Evolutionary conservation across 768 basidiomycete species (phyloP).

Genomic region (Leccinellum albellum): DNA sequence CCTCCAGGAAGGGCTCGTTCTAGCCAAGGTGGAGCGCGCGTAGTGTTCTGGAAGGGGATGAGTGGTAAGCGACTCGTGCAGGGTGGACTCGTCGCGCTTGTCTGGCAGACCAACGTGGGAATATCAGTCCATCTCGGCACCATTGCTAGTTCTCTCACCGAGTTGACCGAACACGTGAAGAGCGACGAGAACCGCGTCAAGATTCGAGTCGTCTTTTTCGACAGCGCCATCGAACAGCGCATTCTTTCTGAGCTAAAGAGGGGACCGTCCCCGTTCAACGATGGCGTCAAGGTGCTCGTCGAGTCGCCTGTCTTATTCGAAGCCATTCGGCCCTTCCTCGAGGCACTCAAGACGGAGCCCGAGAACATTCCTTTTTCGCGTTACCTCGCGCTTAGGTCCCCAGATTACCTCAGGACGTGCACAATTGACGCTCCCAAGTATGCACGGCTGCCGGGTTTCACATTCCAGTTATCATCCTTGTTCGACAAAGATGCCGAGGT

Average conservation of each 20-base stretch:
- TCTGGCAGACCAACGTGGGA: slow-evolving; percentile 38
- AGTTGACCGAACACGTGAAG: slow-evolving; percentile 45
- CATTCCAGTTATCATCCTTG: slow-evolving; percentile 52
- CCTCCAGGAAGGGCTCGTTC: slow-evolving; percentile 57
- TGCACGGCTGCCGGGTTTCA: slow-evolving; percentile 50
- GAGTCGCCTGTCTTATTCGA: slow-evolving; percentile 68
- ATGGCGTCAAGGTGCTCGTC: slow-evolving; percentile 40
- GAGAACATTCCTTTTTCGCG: slow-evolving; percentile 51
- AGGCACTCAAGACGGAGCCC: slow-evolving; percentile 56
- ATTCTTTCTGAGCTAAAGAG: slow-evolving; percentile 37
- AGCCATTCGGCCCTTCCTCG: slow-evolving; percentile 63
- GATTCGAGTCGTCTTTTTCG: slow-evolving; percentile 60
- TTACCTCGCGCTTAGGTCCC: slow-evolving; percentile 47
- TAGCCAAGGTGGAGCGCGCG: slow-evolving; percentile 35
- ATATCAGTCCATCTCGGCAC: slow-evolving; percentile 54
- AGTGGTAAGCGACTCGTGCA: slow-evolving; percentile 55
- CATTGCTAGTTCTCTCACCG: slow-evolving; percentile 39
- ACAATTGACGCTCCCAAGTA: slow-evolving; percentile 52
- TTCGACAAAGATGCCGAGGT: slow-evolving; percentile 41
- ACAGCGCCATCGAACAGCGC: slow-evolving; percentile 49
- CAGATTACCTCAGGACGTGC: slow-evolving; percentile 31
- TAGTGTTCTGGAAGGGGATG: slow-evolving; percentile 58
- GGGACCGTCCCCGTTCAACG: slow-evolving; percentile 21
- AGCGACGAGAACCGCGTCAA: slow-evolving; percentile 32
- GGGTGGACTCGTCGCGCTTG: slow-evolving; percentile 61